Percentiles rank a stretch among this genome's conserved stretches.
These are phyloP conservation scores for Bimuria novae-zelandiae DNA, from an alignment of 2,329 filamentous ascomycete genomes.

Conservation along the genomic window DNA sequence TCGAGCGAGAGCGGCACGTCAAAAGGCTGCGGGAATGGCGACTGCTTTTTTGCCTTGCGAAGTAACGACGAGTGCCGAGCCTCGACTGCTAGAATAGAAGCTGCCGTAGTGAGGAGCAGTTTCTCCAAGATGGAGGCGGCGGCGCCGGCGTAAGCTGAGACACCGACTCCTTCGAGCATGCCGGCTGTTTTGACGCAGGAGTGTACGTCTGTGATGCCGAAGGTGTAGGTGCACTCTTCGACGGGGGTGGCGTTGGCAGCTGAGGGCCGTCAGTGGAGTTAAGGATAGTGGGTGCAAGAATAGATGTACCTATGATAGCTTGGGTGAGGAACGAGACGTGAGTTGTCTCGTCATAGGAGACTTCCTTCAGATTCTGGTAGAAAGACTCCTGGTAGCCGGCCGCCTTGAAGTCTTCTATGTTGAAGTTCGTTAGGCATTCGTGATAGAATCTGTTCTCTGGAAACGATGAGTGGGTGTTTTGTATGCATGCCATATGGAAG, in stretches of 20 bases:
- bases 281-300: neutral
- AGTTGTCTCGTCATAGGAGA: slow-evolving; percentile 61
- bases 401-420: slow-evolving; percentile 26
- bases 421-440: slow-evolving; percentile 63
- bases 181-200: slow-evolving; percentile 59
- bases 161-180: slow-evolving; percentile 61
- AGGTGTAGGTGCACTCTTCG: slow-evolving; percentile 61
- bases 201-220: slow-evolving; percentile 54
- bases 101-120: slow-evolving; percentile 64
- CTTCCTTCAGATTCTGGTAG: slow-evolving; percentile 62
- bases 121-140: slow-evolving; percentile 62
- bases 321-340: slow-evolving; percentile 63
- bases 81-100: slow-evolving; percentile 67
- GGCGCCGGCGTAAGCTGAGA: slow-evolving; percentile 66
- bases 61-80: slow-evolving; percentile 68
- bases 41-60: slow-evolving; percentile 54
- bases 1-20: slow-evolving; percentile 64
- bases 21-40: slow-evolving; percentile 63
- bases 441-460: slow-evolving; percentile 67
- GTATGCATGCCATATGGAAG: too few species aligned
- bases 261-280: neutral
- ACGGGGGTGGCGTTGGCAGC: slow-evolving; percentile 58
- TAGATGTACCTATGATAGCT: slow-evolving; percentile 36
- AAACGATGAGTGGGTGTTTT: slow-evolving; percentile 29
- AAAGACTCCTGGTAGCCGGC: slow-evolving; percentile 50